Conservation (phyloP, 1,284 basidiomycete species). For the Bjerkandera adusta region DNA sequence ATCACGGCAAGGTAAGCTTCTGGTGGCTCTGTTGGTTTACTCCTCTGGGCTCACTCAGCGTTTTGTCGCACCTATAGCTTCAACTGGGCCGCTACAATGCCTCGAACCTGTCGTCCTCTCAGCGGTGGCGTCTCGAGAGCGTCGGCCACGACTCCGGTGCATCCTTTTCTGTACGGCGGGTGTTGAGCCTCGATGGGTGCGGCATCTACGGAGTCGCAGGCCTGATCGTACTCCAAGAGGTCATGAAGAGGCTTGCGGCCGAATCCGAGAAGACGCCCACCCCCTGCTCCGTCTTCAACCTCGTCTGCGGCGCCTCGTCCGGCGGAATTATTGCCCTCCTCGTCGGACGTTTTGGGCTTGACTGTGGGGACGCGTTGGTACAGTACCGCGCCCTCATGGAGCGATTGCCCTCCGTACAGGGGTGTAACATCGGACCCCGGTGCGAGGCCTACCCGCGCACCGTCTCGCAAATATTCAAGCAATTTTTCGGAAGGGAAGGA, state of each 20-base stretch:
- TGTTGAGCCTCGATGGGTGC: slow-evolving; percentile 1
- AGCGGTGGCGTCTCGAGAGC: no score
- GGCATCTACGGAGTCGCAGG: background rate
- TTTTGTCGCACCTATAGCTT: no score
- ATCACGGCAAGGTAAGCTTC: no score
- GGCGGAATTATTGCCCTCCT: slow-evolving; percentile 1
- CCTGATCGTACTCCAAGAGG: background rate
- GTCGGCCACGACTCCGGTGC: no score
- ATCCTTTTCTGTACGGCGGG: no score
- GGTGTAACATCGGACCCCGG: background rate
- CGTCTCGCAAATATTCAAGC: background rate
- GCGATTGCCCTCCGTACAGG: background rate
- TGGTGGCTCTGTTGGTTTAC: no score
- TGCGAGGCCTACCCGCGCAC: background rate
- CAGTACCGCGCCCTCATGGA: background rate
- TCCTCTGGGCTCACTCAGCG: no score
- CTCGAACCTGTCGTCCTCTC: no score
- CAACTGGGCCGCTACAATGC: no score
- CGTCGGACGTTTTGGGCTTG: background rate
- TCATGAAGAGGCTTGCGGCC: background rate
- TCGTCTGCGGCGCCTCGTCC: background rate
- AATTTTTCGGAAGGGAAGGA: background rate
- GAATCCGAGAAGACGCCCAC: background rate
- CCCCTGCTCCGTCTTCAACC: background rate
- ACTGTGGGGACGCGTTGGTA: background rate